These are phyloP conservation scores for Backusella tarrabulga DNA, from an alignment of 192 early-diverging fungal genomes.

Conservation along the genomic window DNA sequence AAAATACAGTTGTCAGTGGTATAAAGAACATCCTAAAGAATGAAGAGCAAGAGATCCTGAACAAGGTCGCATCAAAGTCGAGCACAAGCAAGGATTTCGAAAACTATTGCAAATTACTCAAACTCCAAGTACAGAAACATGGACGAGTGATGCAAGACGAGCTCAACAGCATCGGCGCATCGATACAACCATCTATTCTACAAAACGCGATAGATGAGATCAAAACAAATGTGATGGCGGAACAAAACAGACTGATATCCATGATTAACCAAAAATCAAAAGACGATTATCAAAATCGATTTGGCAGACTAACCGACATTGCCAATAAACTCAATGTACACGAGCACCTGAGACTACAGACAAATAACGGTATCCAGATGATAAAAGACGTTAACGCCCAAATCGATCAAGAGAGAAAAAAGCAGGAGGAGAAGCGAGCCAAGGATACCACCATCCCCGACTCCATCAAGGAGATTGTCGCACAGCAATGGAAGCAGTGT, in stretches of 20 bases:
- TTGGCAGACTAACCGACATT: background rate
- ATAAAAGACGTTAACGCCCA: background rate
- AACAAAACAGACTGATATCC: background rate
- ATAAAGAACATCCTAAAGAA: background rate
- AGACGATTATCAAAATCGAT: background rate
- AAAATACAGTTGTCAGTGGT: background rate
- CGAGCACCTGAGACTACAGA: background rate
- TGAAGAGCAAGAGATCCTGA: background rate
- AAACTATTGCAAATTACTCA: background rate
- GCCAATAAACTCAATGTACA: background rate
- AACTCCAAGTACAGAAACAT: background rate
- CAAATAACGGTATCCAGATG: background rate
- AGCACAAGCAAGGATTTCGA: background rate
- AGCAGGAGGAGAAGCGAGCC: background rate
- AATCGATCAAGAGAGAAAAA: background rate
- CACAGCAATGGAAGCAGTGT: too few species aligned
- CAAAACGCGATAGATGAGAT: background rate
- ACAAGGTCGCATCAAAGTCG: background rate
- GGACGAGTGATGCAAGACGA: background rate
- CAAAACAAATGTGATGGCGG: background rate
- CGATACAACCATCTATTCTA: background rate
- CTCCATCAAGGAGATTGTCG: background rate
- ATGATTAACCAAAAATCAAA: too few species aligned
- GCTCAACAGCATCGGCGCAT: background rate
- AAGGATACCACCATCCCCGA: background rate